Conservation (phyloP, 306 rosid species). For the Cucumis melo region DNA sequence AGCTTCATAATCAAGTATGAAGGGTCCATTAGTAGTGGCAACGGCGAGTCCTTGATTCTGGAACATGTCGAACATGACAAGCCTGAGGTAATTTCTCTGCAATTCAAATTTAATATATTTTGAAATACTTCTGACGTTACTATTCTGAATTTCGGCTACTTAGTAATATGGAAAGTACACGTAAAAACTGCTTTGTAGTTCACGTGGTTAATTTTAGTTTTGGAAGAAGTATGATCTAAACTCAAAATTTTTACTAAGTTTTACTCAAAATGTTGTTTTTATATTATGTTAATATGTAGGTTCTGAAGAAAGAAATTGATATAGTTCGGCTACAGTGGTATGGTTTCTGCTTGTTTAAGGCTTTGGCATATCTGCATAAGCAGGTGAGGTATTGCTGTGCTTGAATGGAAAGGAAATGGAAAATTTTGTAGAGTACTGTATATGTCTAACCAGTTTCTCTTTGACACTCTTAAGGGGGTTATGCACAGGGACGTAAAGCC, state of each 20-base stretch:
- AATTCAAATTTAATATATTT: background rate
- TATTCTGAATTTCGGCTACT: background rate
- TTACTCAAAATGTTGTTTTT: background rate
- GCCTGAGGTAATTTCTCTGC: conserved; percentile 54
- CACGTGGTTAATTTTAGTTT: background rate
- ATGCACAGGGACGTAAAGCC: conserved; percentile 82
- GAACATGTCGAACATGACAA: conserved; percentile 71
- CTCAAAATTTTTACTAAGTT: background rate
- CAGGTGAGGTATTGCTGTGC: conserved; percentile 34
- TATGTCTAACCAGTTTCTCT: background rate
- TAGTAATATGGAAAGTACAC: background rate
- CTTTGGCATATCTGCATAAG: conserved; percentile 66
- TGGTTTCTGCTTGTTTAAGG: conserved; percentile 72
- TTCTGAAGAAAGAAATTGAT: conserved; percentile 65
- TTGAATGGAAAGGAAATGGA: background rate
- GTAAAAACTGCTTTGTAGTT: background rate
- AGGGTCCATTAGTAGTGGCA: conserved; percentile 18
- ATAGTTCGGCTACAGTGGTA: conserved; percentile 62
- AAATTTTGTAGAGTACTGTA: background rate
- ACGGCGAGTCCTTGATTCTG: conserved; percentile 22
- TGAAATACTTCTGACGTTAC: background rate
- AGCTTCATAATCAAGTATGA: conserved; percentile 26
- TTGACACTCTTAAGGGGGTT: conserved; percentile 45
- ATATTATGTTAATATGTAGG: conserved; percentile 27
- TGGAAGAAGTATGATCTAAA: background rate